Evolutionary conservation across 2,329 filamentous ascomycete species (phyloP), one percentile per base, ranked within the genome.

Genomic region (Ascochyta clinopodiicola): DNA sequence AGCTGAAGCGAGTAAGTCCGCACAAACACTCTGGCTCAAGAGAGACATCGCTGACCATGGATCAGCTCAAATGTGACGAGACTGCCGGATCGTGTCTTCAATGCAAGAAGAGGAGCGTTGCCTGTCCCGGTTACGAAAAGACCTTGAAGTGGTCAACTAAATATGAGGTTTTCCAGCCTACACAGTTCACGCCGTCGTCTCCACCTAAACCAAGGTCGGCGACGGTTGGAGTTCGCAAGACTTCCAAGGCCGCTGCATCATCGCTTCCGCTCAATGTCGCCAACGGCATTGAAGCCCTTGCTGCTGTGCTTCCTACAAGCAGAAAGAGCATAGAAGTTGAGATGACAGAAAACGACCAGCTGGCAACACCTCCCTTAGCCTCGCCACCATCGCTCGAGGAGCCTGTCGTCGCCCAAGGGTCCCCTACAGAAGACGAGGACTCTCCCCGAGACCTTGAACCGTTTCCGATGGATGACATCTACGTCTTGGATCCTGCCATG

Each of bases 141-240:
- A 76, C 75, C 44, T 63, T 81, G 39, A 78, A 79, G 45, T 81
- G 79, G 79, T 80, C 77, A 9, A 78, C 76, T 42, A 81, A 81
- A 60, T 79, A 81, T 64, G 79, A 81, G 61, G 73, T 79, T n/a
- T 74, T 76, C 47, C 73, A 74, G 34, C 71, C 76, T 12, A 62
- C 64, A 22, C 62, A 66, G 37, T 67, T 71, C 43, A 66, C 63
- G 46, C 32, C 35, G 15, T 61, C 59, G 13, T 46, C 61, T 6
- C 59, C 62, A 25, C 55, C 64, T 10, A 67, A 63, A 40, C 36
- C 59, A 42, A 50, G 47, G 22, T 43, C 57, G 12, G 52, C 58
- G 27, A 39, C 54, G 53, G 50, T 51, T 19, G 43, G 44, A 44
- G 55, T 52, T 9, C 44, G 56, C 17, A 59, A 60, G 27, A 32